Evolutionary conservation across 2,329 filamentous ascomycete species (phyloP).

Genomic region (Exophiala dermatitidis): DNA sequence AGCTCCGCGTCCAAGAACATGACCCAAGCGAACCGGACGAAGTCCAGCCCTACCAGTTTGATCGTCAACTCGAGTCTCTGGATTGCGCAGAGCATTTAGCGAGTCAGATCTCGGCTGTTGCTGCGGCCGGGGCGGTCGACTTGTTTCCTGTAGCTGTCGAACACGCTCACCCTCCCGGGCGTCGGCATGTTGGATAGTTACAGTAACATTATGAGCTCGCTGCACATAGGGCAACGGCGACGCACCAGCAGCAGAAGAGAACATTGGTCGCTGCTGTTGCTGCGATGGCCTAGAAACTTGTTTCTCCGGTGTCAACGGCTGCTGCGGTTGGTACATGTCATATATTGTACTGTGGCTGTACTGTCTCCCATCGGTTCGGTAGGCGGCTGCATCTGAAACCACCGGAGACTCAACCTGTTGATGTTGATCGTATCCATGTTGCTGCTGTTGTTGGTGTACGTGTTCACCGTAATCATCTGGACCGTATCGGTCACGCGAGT

Average conservation of each 20-base stretch:
- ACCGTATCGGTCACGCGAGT: conserved; percentile 16
- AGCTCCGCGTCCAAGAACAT: too few species aligned
- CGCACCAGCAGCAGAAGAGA: too few species aligned
- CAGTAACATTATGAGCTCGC: not conserved
- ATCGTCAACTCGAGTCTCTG: too few species aligned
- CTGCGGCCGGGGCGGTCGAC: conserved; percentile 7
- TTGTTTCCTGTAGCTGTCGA: conserved; percentile 18
- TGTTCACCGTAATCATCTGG: conserved; percentile 19
- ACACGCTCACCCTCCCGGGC: conserved; percentile 15
- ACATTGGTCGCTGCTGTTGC: too few species aligned
- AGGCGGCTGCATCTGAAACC: not conserved
- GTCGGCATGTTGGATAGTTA: not conserved
- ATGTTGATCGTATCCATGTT: too few species aligned
- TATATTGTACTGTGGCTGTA: conserved; percentile 18
- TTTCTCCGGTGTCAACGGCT: conserved; percentile 5
- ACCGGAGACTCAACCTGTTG: too few species aligned
- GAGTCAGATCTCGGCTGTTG: conserved; percentile 9
- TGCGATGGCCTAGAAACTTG: conserved; percentile 11
- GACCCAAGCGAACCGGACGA: too few species aligned
- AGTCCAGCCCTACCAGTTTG: too few species aligned
- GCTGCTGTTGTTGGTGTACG: not conserved
- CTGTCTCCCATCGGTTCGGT: conserved; percentile 3
- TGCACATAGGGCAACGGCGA: conserved; percentile 1
- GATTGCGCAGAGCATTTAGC: not conserved
- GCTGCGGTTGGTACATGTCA: conserved; percentile 15